phyloP scores from a whole-genome alignment of 2,329 filamentous ascomycete genomes.

The Ceratocystis destructans region DNA sequence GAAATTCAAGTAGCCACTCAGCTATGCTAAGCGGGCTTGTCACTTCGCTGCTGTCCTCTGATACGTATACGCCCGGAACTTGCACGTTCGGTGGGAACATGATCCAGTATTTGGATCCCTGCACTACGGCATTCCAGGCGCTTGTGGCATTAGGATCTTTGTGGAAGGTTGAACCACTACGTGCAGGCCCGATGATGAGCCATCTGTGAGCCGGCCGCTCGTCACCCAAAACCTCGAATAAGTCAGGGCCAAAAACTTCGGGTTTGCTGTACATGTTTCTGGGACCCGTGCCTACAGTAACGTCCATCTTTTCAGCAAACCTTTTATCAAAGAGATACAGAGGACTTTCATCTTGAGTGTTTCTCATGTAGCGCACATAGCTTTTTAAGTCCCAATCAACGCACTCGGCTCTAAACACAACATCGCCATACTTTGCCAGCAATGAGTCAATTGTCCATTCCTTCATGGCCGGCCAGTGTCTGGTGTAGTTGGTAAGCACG shows the following conservation, averaged over 20 bases:
- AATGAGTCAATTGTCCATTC: constrained; percentile 62
- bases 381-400: constrained; percentile 81
- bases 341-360: constrained; percentile 72
- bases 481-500: constrained; percentile 69
- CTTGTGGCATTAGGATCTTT: constrained; percentile 62
- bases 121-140: constrained; percentile 89
- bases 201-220: constrained; percentile 80
- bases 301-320: constrained; percentile 74
- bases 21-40: constrained; percentile 88
- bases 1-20: constrained; percentile 90
- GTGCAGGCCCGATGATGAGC: constrained; percentile 78
- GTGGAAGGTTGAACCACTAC: constrained; percentile 89
- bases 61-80: constrained; percentile 83
- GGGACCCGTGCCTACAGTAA: constrained; percentile 44
- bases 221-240: constrained; percentile 64
- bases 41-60: constrained; percentile 78
- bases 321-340: constrained; percentile 81
- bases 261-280: constrained; percentile 60
- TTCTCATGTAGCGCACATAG: constrained; percentile 69
- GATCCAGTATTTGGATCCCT: constrained; percentile 93
- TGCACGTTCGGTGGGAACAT: constrained; percentile 76
- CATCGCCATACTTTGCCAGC: constrained; percentile 46
- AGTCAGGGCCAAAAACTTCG: constrained; percentile 70
- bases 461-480: constrained; percentile 62
- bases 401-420: constrained; percentile 75